Conservation (phyloP, 1,139 yeast genomes). For the Lodderomyces parapsilosis region DNA sequence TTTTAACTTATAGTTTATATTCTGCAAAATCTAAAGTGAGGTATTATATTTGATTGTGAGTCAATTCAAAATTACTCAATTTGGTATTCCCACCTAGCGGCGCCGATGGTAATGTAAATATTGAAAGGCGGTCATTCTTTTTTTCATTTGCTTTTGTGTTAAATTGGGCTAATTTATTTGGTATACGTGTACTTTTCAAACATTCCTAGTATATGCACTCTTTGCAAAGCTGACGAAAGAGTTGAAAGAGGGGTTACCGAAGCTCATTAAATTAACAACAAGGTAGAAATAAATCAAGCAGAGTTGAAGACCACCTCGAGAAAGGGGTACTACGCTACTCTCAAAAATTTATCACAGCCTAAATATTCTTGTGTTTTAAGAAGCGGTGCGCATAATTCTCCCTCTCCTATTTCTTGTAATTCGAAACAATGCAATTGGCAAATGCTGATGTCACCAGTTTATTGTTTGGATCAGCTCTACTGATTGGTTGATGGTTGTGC, state of each 20-base stretch:
- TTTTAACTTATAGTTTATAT: background rate
- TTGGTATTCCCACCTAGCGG: background rate
- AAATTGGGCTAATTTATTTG: background rate
- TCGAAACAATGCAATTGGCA: background rate
- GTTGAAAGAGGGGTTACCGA: no score
- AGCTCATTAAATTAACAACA: no score
- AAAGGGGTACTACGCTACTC: no score
- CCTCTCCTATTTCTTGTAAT: background rate
- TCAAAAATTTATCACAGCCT: background rate
- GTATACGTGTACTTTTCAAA: background rate
- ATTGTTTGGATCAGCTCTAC: background rate
- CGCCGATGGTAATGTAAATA: background rate
- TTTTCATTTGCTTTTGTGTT: conserved; percentile 1
- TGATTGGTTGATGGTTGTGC: background rate
- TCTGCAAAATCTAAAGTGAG: background rate
- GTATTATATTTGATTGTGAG: background rate
- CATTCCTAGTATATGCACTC: no score
- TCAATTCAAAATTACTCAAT: background rate
- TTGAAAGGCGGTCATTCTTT: background rate
- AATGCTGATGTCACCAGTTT: background rate
- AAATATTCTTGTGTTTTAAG: background rate
- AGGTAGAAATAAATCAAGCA: background rate
- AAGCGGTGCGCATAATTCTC: background rate
- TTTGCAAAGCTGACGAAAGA: no score
- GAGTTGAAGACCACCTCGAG: no score